A percentile compares a stretch with the other conserved stretches of the same genome.
phyloP scores from a whole-genome alignment of 805 yeast genomes.

The Candida coquimbonensis region DNA sequence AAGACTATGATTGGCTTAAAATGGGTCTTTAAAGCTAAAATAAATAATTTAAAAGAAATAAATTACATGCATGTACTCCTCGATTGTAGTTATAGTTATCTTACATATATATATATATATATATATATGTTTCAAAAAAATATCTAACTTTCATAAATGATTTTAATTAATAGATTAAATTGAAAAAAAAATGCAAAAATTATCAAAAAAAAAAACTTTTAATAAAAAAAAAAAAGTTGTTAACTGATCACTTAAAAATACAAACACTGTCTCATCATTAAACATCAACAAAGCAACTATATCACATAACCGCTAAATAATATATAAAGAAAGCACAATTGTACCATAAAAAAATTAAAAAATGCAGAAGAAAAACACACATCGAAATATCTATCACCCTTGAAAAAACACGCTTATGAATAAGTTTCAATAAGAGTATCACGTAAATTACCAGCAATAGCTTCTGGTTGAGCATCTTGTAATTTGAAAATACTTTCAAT shows the following conservation, averaged over 20 bases:
- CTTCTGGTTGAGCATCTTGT: slow-evolving; percentile 85
- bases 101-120: too few species aligned
- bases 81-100: too few species aligned
- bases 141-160: not conserved
- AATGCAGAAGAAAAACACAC: not conserved
- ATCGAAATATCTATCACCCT: not conserved
- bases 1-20: slow-evolving; percentile 20
- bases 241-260: not conserved
- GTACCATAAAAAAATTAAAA: not conserved
- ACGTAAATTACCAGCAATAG: slow-evolving; percentile 78
- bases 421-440: slow-evolving; percentile 91
- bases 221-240: too few species aligned
- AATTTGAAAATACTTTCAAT: slow-evolving; percentile 92
- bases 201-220: too few species aligned
- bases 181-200: too few species aligned
- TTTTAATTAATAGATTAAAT: not conserved
- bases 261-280: not conserved
- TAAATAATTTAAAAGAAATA: not conserved
- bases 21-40: slow-evolving; percentile 12
- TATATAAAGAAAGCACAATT: not conserved
- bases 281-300: too few species aligned
- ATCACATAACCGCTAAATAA: too few species aligned
- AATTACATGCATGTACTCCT: too few species aligned
- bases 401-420: slow-evolving; percentile 34
- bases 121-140: not conserved